Evolutionary conservation across 192 early-diverging fungal genomes (phyloP).

Genomic region (Glomus cerebriforme): DNA sequence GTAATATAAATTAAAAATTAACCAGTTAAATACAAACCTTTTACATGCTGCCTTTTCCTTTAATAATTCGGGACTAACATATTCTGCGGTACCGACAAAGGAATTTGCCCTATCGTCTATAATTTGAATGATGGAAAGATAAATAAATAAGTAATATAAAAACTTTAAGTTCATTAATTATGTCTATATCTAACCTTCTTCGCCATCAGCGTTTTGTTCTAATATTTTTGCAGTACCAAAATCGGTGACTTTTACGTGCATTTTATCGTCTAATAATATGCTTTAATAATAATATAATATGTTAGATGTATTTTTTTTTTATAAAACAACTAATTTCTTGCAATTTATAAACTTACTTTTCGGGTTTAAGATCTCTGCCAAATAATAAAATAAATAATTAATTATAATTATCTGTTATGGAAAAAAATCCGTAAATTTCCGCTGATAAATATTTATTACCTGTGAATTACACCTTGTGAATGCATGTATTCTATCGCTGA

Average conservation of each 20-base stretch:
- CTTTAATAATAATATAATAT: constrained; percentile 41
- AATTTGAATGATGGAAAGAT: background rate
- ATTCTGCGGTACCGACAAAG: constrained; percentile 99
- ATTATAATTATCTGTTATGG: constrained; percentile 5
- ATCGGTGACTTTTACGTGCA: constrained; percentile 95
- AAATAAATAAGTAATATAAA: background rate
- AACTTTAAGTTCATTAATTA: background rate
- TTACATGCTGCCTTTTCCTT: constrained; percentile 82
- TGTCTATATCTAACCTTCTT: constrained; percentile 30
- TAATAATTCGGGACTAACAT: constrained; percentile 95
- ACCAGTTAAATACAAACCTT: constrained; percentile 44
- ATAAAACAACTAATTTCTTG: too few relatives aligned
- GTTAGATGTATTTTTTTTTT: background rate
- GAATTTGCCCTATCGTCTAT: constrained; percentile 69
- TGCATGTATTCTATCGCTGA: constrained; percentile 90
- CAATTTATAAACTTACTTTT: constrained; percentile 60
- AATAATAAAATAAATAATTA: background rate
- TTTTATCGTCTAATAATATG: constrained; percentile 82
- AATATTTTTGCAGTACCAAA: constrained; percentile 93
- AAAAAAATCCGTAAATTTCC: background rate
- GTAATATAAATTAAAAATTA: background rate
- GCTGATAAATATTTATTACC: constrained; percentile 30
- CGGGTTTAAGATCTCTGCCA: constrained; percentile 89
- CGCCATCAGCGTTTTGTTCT: constrained; percentile 43
- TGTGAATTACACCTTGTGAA: constrained; percentile 79